Evolutionary conservation across 805 yeast species (phyloP).

Genomic region (Myxozyma mucilagina): DNA sequence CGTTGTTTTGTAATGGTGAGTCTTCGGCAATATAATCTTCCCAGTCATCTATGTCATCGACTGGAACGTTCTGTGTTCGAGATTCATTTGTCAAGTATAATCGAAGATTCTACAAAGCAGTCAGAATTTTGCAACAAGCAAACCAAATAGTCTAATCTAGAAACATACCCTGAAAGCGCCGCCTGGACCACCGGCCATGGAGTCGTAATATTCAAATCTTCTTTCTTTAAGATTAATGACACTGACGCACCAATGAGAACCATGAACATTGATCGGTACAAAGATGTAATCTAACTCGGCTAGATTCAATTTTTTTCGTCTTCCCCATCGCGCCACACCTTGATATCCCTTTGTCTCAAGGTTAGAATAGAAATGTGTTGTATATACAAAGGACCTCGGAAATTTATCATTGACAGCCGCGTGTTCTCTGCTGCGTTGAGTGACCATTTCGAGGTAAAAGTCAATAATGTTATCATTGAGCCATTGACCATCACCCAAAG

Average conservation of each 20-base stretch:
- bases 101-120: constrained; percentile 40
- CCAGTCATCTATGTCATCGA: constrained; percentile 34
- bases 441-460: constrained; percentile 62
- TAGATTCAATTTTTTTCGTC: constrained; percentile 67
- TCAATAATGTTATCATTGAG: constrained; percentile 90
- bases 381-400: constrained; percentile 63
- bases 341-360: constrained; percentile 68
- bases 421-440: constrained; percentile 46
- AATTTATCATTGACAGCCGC: constrained; percentile 35
- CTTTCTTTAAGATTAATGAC: constrained; percentile 63
- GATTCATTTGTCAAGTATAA: constrained; percentile 72
- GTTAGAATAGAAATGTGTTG: constrained; percentile 84
- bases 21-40: constrained; percentile 38
- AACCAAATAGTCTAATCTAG: constrained; percentile 29
- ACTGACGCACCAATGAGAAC: constrained; percentile 91
- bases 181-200: constrained; percentile 53
- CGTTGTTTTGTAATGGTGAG: constrained; percentile 88
- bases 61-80: constrained; percentile 48
- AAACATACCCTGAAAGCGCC: constrained; percentile 38
- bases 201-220: constrained; percentile 73
- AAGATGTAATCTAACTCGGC: constrained; percentile 64
- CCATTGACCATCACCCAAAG: constrained; percentile 75
- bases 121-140: constrained; percentile 40
- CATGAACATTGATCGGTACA: constrained; percentile 80
- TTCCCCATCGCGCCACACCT: constrained; percentile 85